Conservation (phyloP, 2,329 filamentous ascomycete genomes). For the Teratosphaeria viscida region DNA sequence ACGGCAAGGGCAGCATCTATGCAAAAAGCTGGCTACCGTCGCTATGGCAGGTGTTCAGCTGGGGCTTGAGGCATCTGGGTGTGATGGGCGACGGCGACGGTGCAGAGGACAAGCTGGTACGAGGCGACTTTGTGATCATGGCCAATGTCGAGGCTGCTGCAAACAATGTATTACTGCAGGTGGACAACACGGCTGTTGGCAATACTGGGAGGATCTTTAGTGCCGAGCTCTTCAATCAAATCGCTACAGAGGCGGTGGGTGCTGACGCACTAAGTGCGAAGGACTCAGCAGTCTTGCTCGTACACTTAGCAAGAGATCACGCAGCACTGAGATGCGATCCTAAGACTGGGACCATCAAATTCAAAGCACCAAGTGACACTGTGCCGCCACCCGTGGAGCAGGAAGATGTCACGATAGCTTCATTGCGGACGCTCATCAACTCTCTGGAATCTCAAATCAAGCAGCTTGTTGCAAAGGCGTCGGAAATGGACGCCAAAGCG, state of each 20-base stretch:
- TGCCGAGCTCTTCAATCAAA: slow-evolving; percentile 18
- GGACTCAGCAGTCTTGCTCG: slow-evolving; percentile 40
- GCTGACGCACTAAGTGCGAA: slow-evolving; percentile 22
- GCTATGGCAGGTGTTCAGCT: slow-evolving; percentile 60
- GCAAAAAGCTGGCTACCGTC: slow-evolving; percentile 56
- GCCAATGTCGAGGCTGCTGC: slow-evolving; percentile 48
- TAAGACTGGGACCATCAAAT: slow-evolving; percentile 53
- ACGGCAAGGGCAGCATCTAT: slow-evolving; percentile 60
- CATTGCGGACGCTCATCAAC: slow-evolving; percentile 61
- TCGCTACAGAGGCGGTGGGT: slow-evolving; percentile 15
- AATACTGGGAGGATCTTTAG: slow-evolving; percentile 26
- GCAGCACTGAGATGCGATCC: slow-evolving; percentile 22
- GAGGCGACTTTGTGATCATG: slow-evolving; percentile 56
- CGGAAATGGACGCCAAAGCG: slow-evolving; percentile 44
- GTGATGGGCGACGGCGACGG: slow-evolving; percentile 11
- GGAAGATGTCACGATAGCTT: slow-evolving; percentile 73
- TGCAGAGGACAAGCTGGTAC: slow-evolving; percentile 47
- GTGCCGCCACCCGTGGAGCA: slow-evolving; percentile 49
- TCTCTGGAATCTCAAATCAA: slow-evolving; percentile 58
- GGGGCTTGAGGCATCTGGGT: slow-evolving; percentile 61
- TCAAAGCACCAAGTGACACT: slow-evolving; percentile 47
- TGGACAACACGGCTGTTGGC: slow-evolving; percentile 21
- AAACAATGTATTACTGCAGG: slow-evolving; percentile 28
- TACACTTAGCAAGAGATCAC: slow-evolving; percentile 43
- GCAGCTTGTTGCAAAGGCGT: slow-evolving; percentile 47